Percentiles rank a stretch among this genome's conserved stretches.
These are phyloP conservation scores for Solanum aculeatissimum DNA, from an alignment of 305 asterid species.

Conservation along the genomic window DNA sequence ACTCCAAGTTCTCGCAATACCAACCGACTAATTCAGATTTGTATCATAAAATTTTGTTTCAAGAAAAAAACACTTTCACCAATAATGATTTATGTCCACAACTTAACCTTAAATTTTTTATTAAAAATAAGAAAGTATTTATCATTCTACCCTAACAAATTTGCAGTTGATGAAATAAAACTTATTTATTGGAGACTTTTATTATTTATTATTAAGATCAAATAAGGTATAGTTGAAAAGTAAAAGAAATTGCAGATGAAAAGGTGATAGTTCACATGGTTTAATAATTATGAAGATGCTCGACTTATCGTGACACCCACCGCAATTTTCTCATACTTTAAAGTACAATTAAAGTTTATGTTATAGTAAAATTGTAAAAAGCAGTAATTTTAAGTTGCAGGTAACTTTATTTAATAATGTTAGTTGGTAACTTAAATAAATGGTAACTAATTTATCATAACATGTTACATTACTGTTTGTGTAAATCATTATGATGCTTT, in stretches of 20 bases:
- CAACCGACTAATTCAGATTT: not conserved
- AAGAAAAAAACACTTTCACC: rapidly evolving
- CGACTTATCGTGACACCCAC: not conserved
- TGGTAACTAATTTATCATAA: not conserved
- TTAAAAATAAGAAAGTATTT: not conserved
- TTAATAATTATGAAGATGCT: not conserved
- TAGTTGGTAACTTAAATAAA: not conserved
- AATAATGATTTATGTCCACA: no score
- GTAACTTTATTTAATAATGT: not conserved
- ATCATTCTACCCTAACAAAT: not conserved
- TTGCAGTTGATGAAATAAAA: not conserved
- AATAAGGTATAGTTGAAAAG: not conserved
- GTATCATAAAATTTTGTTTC: not conserved
- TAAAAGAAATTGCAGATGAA: not conserved
- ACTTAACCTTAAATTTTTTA: no score
- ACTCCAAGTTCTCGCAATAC: no score
- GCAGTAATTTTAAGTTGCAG: not conserved
- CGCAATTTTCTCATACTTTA: not conserved
- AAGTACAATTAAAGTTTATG: not conserved
- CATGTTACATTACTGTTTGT: not conserved
- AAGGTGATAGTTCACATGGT: not conserved
- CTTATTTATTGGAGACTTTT: not conserved
- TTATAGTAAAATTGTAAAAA: not conserved
- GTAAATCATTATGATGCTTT: no score
- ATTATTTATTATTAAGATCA: not conserved